Percentiles rank a stretch among this genome's conserved stretches.
phyloP scores from a whole-genome alignment of 176 grass and related monocot genomes.

The Oryza glaberrima region DNA sequence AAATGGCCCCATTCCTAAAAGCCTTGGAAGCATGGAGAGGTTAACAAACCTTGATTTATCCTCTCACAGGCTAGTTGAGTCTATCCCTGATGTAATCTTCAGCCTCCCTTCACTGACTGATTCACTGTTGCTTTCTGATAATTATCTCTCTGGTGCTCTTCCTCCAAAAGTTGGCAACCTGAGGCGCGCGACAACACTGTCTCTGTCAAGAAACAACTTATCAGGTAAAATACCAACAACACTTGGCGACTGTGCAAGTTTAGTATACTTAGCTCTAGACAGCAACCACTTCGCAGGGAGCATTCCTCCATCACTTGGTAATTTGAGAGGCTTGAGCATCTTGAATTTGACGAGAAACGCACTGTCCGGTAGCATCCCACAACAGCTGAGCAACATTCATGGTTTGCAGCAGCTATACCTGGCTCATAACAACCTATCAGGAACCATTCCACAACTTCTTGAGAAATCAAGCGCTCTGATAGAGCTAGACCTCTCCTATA shows the following conservation, averaged over 20 bases:
- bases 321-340: slow-evolving; percentile 31
- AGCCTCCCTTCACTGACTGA: slow-evolving; percentile 7
- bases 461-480: not conserved
- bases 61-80: slow-evolving; percentile 32
- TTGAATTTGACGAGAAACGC: slow-evolving; percentile 44
- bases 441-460: slow-evolving; percentile 24
- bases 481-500: slow-evolving; percentile 41
- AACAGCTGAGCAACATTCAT: not conserved
- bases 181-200: not conserved
- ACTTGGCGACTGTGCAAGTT: slow-evolving; percentile 38
- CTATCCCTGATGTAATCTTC: slow-evolving; percentile 44
- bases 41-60: not conserved
- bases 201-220: slow-evolving; percentile 43
- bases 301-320: slow-evolving; percentile 17
- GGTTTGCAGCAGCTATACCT: slow-evolving; percentile 38
- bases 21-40: slow-evolving; percentile 19
- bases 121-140: slow-evolving; percentile 36
- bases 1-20: slow-evolving; percentile 36
- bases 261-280: slow-evolving; percentile 35
- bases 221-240: slow-evolving; percentile 25
- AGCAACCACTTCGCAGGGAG: slow-evolving; percentile 39
- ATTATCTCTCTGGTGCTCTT: slow-evolving; percentile 34
- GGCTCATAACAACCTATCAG: slow-evolving; percentile 34
- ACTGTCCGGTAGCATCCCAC: slow-evolving; percentile 35
- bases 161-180: slow-evolving; percentile 38